A percentile compares a stretch with the other conserved stretches of the same genome.
Evolutionary conservation across 2,329 filamentous ascomycete species (phyloP).

Genomic region (Cercospora canescens): DNA sequence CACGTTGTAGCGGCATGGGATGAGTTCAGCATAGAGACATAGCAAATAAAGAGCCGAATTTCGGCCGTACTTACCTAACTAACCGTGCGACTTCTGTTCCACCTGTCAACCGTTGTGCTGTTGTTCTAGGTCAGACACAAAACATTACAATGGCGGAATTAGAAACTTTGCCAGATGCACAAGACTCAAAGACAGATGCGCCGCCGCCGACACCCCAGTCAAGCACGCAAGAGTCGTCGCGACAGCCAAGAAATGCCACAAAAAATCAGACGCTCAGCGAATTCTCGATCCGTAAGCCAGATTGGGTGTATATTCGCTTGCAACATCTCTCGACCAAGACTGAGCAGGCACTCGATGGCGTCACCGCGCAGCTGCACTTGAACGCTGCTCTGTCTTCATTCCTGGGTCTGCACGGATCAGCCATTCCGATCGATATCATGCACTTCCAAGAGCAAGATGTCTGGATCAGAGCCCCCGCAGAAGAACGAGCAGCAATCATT

Average conservation of each 20-base stretch:
- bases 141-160: constrained; percentile 10
- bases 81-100: not conserved
- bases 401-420: constrained; percentile 67
- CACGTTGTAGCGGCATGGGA: not conserved
- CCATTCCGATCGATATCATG: constrained; percentile 70
- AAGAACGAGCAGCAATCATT: constrained; percentile 61
- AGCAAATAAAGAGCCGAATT: not conserved
- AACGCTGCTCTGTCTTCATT: constrained; percentile 66
- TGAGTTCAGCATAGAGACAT: not conserved
- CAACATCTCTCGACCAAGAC: constrained; percentile 30
- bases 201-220: constrained; percentile 6
- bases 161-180: constrained; percentile 13
- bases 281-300: constrained; percentile 41
- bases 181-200: constrained; percentile 6
- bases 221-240: constrained; percentile 2
- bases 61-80: not conserved
- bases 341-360: constrained; percentile 52
- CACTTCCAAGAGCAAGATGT: constrained; percentile 57
- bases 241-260: constrained; percentile 21
- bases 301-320: constrained; percentile 46
- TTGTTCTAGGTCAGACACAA: not conserved
- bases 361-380: constrained; percentile 65
- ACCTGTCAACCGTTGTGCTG: not conserved
- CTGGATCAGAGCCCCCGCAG: constrained; percentile 65
- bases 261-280: constrained; percentile 32